Evolutionary conservation across 2,329 filamentous ascomycete species (phyloP), one percentile per base, ranked within the genome.

Genomic region (Elsinoe arachidis): DNA sequence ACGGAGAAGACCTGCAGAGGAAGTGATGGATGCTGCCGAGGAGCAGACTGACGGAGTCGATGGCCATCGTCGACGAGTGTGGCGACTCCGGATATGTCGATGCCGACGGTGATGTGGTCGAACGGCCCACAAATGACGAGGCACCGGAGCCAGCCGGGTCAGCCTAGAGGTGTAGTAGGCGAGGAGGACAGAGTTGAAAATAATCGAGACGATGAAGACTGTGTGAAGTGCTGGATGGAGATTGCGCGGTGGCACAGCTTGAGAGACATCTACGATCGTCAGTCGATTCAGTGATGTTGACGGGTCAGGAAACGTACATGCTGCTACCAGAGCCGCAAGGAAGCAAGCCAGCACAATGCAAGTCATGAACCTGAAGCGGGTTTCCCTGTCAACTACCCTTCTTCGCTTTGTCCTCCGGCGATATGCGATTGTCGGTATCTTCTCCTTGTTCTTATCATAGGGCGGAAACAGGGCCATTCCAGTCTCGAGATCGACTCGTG

Each of bases 141-240:
- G 49, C 34, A 26, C 33, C n/a, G 34, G 19, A 26, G 49, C 15
- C 11, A 33, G 17, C 9, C 19, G 19, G 49, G 49, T 53, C 2
- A 53, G 17, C 19, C 49, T 34, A 34, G 49, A 33, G 12, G 49
- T 39, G 17, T 53, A 53, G 34, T 38, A 53, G 49, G 49, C 49
- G 4, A 53, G 49, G 12, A 53, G 49, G 19, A 53, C 15, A 14
- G 49, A 35, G 19, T 33, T 38, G 17, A 38, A n/a, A 10, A 53
- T 15, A 4, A 53, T 53, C 12, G 49, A 53, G 7, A 53, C 34
- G 15, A 39, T 17, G 12, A 53, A 53, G n/a, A 53, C 49, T 23
- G 35, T 26, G 23, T 53, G 49, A 5, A 53, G 34, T 9, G 49
- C 49, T n/a, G 49, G 49, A 39, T 53, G 49, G 11, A 53, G 49